phyloP scores from a whole-genome alignment of 2,329 filamentous ascomycete genomes.

The Aspergillus piperis region DNA sequence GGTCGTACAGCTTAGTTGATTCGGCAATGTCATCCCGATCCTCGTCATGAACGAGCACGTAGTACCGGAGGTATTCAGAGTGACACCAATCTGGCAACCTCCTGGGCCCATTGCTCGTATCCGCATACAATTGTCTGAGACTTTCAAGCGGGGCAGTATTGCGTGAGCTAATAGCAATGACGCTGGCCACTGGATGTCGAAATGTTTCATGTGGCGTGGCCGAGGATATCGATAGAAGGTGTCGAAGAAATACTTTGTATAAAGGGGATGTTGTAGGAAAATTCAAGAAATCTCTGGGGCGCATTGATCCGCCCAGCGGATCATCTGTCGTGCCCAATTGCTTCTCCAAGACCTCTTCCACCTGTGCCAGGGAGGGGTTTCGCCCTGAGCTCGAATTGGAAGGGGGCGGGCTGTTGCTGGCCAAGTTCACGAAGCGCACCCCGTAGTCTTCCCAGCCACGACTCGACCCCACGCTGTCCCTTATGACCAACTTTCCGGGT shows the following conservation, averaged over 20 bases:
- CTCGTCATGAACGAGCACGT: constrained; percentile 94
- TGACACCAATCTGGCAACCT: constrained; percentile 83
- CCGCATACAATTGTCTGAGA: constrained; percentile 77
- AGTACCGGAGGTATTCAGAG: constrained; percentile 90
- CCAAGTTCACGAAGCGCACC: constrained; percentile 76
- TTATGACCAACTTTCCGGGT: constrained; percentile 81
- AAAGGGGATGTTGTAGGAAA: constrained; percentile 66
- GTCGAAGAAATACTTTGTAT: constrained; percentile 80
- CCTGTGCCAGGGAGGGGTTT: constrained; percentile 52
- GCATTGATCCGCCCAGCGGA: constrained; percentile 34
- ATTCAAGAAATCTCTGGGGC: constrained; percentile 32
- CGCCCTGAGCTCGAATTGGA: constrained; percentile 43
- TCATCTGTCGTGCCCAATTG: constrained; percentile 76
- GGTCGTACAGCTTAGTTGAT: constrained; percentile 88
- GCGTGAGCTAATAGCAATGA: constrained; percentile 92
- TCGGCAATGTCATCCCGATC: constrained; percentile 89
- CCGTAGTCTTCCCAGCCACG: constrained; percentile 86
- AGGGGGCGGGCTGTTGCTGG: constrained; percentile 42
- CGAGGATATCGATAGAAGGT: constrained; percentile 76
- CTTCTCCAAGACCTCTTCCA: constrained; percentile 77
- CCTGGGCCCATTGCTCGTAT: constrained; percentile 75
- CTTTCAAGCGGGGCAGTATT: constrained; percentile 84
- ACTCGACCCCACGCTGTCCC: constrained; percentile 85
- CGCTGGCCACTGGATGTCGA: constrained; percentile 87
- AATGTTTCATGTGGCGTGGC: constrained; percentile 88